phyloP scores from a whole-genome alignment of 2,329 filamentous ascomycete species.

The Botrytis elliptica region DNA sequence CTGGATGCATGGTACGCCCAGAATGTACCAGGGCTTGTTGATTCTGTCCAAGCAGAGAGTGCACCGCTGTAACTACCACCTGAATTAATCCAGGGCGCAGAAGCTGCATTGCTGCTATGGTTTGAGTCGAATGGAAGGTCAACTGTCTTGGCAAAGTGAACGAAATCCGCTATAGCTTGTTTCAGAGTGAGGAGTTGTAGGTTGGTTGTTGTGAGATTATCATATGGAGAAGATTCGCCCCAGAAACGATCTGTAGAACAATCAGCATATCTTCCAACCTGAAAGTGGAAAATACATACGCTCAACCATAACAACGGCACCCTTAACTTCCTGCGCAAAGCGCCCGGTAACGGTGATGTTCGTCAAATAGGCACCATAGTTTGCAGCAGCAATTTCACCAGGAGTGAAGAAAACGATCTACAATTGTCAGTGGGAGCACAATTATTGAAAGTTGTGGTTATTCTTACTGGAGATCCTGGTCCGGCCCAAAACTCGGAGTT shows the following conservation, averaged over 20 bases:
- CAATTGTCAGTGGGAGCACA: not conserved
- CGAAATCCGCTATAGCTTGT: slow-evolving; percentile 54
- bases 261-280: not conserved
- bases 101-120: slow-evolving; percentile 48
- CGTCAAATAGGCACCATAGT: slow-evolving; percentile 51
- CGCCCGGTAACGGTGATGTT: slow-evolving; percentile 50
- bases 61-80: slow-evolving; percentile 59
- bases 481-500: slow-evolving; percentile 52
- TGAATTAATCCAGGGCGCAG: slow-evolving; percentile 55
- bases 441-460: slow-evolving; percentile 10
- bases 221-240: slow-evolving; percentile 55
- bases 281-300: slow-evolving; percentile 40
- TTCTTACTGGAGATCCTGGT: slow-evolving; percentile 51
- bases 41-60: slow-evolving; percentile 55
- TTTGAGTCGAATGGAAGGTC: slow-evolving; percentile 53
- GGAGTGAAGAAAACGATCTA: slow-evolving; percentile 52
- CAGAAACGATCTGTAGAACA: slow-evolving; percentile 51
- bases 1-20: slow-evolving; percentile 60
- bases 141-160: slow-evolving; percentile 53
- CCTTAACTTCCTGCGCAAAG: slow-evolving; percentile 52
- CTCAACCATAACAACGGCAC: slow-evolving; percentile 55
- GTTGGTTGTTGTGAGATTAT: slow-evolving; percentile 50
- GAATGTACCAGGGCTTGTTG: slow-evolving; percentile 53
- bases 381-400: slow-evolving; percentile 49
- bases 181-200: slow-evolving; percentile 54